Conservation (phyloP, 2,329 filamentous ascomycete species). For the Colletotrichum gigasporum region DNA sequence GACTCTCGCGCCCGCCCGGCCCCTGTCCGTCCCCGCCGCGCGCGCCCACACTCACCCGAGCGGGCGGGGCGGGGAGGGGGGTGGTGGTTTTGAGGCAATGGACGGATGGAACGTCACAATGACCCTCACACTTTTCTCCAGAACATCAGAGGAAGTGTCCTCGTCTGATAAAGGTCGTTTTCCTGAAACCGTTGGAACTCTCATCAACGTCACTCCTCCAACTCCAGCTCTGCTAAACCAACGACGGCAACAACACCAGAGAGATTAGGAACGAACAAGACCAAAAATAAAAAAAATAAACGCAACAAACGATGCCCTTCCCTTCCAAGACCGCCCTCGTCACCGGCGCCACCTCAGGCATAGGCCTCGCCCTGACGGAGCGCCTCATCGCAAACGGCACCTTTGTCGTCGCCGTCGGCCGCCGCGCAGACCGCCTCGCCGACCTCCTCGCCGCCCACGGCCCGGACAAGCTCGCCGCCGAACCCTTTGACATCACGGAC, state of each 20-base stretch:
- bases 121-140: background rate
- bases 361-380: slow-evolving; percentile 57
- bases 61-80: background rate
- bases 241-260: too few relatives aligned
- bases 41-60: background rate
- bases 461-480: slow-evolving; percentile 46
- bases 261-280: too few relatives aligned
- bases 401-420: slow-evolving; percentile 64
- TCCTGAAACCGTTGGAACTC: too few relatives aligned
- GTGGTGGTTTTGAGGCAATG: background rate
- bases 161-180: too few relatives aligned
- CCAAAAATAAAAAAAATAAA: background rate
- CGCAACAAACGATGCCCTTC: slow-evolving; percentile 57
- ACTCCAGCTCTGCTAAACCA: too few relatives aligned
- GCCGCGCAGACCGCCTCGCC: slow-evolving; percentile 62
- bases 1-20: background rate
- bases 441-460: slow-evolving; percentile 58
- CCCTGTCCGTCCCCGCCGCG: background rate
- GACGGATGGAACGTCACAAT: slow-evolving; percentile 9
- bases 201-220: too few relatives aligned
- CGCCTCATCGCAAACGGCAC: slow-evolving; percentile 53
- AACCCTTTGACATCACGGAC: slow-evolving; percentile 56
- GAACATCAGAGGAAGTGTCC: background rate
- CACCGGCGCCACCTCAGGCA: slow-evolving; percentile 64
- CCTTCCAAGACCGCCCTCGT: slow-evolving; percentile 65